Conservation (phyloP, 331 rosid species). For the Pyracantha coccinea region DNA sequence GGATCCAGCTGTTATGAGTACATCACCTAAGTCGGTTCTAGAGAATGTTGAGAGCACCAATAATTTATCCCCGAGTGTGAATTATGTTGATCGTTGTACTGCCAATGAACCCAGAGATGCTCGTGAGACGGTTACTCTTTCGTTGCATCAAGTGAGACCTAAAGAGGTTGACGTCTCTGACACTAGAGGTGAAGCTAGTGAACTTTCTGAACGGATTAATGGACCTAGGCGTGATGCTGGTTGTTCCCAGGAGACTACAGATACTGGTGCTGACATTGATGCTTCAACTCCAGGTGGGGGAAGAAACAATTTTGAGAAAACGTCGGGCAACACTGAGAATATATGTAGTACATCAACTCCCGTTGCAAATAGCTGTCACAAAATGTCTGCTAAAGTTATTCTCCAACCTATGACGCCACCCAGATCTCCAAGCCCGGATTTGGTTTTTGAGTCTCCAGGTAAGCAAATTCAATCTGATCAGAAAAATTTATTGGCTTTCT, state of each 20-base stretch:
- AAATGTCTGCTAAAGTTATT: constrained; percentile 12
- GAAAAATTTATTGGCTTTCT: not conserved
- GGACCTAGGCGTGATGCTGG: not conserved
- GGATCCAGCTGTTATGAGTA: constrained; percentile 14
- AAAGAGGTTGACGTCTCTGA: constrained; percentile 10
- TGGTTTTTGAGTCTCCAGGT: constrained; percentile 44
- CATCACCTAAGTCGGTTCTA: constrained; percentile 72
- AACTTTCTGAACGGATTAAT: not conserved
- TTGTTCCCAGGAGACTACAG: not conserved
- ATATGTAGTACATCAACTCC: not conserved
- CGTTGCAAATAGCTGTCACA: constrained; percentile 2
- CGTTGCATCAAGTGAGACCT: constrained; percentile 1
- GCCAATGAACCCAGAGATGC: constrained; percentile 9
- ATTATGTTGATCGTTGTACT: constrained; percentile 1
- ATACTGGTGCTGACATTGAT: not conserved
- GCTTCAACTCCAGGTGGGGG: constrained; percentile 7
- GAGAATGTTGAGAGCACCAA: constrained; percentile 27
- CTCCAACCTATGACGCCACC: constrained; percentile 52
- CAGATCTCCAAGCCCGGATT: constrained; percentile 35
- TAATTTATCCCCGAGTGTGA: not conserved
- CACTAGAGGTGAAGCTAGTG: constrained; percentile 14
- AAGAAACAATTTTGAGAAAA: not conserved
- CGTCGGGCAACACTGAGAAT: not conserved
- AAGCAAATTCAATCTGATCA: constrained; percentile 1
- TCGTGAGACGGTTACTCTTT: constrained; percentile 7